These are phyloP conservation scores for Allium fistulosum DNA, from an alignment of 106 monocot species.

Conservation along the genomic window DNA sequence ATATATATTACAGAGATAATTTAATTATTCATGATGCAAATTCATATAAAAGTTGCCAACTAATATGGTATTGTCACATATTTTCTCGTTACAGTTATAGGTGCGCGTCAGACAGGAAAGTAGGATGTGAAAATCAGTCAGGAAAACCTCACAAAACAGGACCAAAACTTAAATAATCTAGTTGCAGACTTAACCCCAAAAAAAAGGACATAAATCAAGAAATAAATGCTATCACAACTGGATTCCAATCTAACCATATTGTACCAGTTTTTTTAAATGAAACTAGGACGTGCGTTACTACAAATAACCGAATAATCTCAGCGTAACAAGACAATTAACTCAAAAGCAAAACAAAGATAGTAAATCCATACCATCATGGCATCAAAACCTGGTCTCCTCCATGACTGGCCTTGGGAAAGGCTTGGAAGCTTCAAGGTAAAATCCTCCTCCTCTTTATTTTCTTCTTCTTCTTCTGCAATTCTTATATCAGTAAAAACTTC, in stretches of 20 bases:
- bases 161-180: neutral
- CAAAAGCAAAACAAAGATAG: neutral
- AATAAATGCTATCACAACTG: neutral
- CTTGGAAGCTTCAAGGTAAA: slow-evolving; percentile 71
- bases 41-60: no score
- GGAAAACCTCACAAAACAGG: no score
- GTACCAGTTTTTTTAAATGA: slow-evolving; percentile 5
- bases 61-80: no score
- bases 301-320: neutral
- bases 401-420: slow-evolving; percentile 78
- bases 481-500: neutral
- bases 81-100: no score
- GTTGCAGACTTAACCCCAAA: neutral
- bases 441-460: neutral
- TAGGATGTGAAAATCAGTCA: no score
- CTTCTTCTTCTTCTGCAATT: neutral
- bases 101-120: no score
- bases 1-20: no score
- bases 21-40: no score
- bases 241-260: neutral
- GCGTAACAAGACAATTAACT: neutral
- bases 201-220: neutral
- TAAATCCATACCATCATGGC: slow-evolving; percentile 27
- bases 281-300: neutral
- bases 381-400: slow-evolving; percentile 55